Conservation (phyloP, 2,329 filamentous ascomycete species). For the Lecanoromycetidae sp. region DNA sequence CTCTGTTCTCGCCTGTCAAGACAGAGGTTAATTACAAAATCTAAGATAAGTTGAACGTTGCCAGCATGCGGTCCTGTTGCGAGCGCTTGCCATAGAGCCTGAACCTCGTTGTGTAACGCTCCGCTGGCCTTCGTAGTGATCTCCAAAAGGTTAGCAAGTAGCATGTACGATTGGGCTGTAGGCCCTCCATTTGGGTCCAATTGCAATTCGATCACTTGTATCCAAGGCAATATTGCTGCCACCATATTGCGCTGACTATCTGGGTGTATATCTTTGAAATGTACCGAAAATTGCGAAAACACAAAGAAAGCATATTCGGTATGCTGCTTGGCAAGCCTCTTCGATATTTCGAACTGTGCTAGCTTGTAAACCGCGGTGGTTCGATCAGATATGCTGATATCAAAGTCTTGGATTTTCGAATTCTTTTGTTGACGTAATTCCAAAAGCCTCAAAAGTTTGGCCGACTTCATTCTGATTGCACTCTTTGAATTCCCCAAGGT, state of each 20-base stretch:
- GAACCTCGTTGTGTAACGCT: slow-evolving; percentile 86
- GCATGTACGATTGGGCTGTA: slow-evolving; percentile 82
- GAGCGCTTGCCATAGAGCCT: slow-evolving; percentile 92
- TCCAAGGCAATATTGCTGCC: slow-evolving; percentile 88
- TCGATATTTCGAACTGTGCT: slow-evolving; percentile 93
- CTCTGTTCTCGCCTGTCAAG: slow-evolving; percentile 92
- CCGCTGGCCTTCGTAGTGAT: slow-evolving; percentile 88
- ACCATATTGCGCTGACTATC: slow-evolving; percentile 87
- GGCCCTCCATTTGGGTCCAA: slow-evolving; percentile 84
- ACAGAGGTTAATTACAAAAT: slow-evolving; percentile 92
- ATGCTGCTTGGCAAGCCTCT: slow-evolving; percentile 76
- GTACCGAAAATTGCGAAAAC: slow-evolving; percentile 88
- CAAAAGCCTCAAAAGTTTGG: slow-evolving; percentile 63
- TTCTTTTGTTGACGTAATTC: slow-evolving; percentile 74
- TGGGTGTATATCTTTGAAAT: slow-evolving; percentile 77
- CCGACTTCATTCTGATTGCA: slow-evolving; percentile 78
- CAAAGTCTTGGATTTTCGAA: slow-evolving; percentile 90
- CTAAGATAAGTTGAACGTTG: slow-evolving; percentile 85
- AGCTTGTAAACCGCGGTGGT: slow-evolving; percentile 96
- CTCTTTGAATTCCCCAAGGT: slow-evolving; percentile 86
- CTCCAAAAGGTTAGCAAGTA: slow-evolving; percentile 87
- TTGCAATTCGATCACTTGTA: slow-evolving; percentile 85
- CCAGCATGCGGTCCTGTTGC: slow-evolving; percentile 85
- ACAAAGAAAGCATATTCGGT: slow-evolving; percentile 82
- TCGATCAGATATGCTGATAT: slow-evolving; percentile 97